phyloP scores from a whole-genome alignment of 345 rosid species.

The Syzygium jambos region DNA sequence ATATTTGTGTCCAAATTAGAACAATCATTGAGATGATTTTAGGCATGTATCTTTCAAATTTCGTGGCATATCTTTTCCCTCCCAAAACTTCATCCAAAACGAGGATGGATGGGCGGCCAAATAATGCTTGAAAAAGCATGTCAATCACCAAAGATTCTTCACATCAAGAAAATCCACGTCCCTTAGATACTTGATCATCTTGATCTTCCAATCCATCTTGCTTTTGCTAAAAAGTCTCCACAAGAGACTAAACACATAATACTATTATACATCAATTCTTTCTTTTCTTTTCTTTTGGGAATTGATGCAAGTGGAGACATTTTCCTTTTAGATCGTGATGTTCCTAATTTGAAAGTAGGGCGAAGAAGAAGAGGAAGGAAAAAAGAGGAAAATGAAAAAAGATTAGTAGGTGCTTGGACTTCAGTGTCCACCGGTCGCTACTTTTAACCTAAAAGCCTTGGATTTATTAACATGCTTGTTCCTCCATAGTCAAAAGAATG shows the following conservation, averaged over 20 bases:
- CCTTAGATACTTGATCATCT: background rate
- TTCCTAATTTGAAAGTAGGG: background rate
- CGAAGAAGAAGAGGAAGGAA: background rate
- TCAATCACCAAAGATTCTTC: background rate
- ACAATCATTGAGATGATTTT: background rate
- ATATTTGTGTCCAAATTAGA: background rate
- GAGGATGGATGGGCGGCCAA: background rate
- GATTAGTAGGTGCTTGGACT: constrained; percentile 40
- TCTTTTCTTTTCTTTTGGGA: background rate
- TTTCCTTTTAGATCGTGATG: background rate
- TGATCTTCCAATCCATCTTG: background rate
- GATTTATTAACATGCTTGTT: background rate
- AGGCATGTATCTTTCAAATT: background rate
- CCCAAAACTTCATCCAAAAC: background rate
- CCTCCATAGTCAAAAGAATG: constrained; percentile 18
- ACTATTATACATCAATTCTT: background rate
- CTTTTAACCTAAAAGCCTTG: constrained; percentile 45
- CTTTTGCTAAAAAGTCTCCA: background rate
- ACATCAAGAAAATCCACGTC: background rate
- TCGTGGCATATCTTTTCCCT: background rate
- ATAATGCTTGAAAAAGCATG: background rate
- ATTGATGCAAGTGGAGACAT: background rate
- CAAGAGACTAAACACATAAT: background rate
- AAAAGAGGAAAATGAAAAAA: background rate
- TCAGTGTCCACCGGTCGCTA: constrained; percentile 30